A percentile compares a stretch with the other conserved stretches of the same genome.
These are phyloP conservation scores for Trypanosoma conorhini DNA, from an alignment of 208 protist species.

Conservation along the genomic window DNA sequence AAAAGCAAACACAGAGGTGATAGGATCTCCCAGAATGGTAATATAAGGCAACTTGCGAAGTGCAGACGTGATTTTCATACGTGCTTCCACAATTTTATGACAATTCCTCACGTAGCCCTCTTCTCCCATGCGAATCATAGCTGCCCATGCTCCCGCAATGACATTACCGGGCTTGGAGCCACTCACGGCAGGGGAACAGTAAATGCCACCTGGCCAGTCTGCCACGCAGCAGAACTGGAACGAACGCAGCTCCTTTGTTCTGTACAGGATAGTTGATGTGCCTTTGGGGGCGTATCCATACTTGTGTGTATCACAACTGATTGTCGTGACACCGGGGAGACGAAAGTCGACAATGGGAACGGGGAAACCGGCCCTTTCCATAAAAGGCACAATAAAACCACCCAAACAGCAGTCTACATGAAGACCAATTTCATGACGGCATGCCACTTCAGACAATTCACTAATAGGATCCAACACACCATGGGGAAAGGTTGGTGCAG, in stretches of 20 bases:
- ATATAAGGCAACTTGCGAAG: slow-evolving; percentile 70
- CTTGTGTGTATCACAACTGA: slow-evolving; percentile 99
- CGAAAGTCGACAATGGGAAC: slow-evolving; percentile 95
- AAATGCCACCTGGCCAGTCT: slow-evolving; percentile 98
- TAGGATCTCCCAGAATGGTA: slow-evolving; percentile 85
- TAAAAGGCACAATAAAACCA: slow-evolving; percentile 97
- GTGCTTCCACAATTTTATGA: slow-evolving; percentile 74
- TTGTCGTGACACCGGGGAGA: slow-evolving; percentile 97
- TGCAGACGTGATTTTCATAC: slow-evolving; percentile 74
- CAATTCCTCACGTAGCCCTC: slow-evolving; percentile 87
- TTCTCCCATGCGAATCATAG: slow-evolving; percentile 93
- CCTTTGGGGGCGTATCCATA: slow-evolving; percentile 99
- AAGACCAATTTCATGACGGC: slow-evolving; percentile 90
- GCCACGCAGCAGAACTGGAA: slow-evolving; percentile 95
- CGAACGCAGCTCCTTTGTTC: slow-evolving; percentile 80
- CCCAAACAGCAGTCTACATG: slow-evolving; percentile 99
- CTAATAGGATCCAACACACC: slow-evolving; percentile 94
- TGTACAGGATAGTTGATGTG: slow-evolving; percentile 96
- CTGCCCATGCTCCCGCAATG: slow-evolving; percentile 96
- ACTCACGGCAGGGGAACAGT: slow-evolving; percentile 96
- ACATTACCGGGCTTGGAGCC: slow-evolving; percentile 95
- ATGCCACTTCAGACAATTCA: slow-evolving; percentile 89
- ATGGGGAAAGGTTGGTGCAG: slow-evolving; percentile 95
- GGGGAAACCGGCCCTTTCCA: slow-evolving; percentile 88
- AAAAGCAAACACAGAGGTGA: slow-evolving; percentile 89